These are phyloP conservation scores for Alternaria conjuncta DNA, from an alignment of 2,329 filamentous ascomycete genomes.

Conservation along the genomic window DNA sequence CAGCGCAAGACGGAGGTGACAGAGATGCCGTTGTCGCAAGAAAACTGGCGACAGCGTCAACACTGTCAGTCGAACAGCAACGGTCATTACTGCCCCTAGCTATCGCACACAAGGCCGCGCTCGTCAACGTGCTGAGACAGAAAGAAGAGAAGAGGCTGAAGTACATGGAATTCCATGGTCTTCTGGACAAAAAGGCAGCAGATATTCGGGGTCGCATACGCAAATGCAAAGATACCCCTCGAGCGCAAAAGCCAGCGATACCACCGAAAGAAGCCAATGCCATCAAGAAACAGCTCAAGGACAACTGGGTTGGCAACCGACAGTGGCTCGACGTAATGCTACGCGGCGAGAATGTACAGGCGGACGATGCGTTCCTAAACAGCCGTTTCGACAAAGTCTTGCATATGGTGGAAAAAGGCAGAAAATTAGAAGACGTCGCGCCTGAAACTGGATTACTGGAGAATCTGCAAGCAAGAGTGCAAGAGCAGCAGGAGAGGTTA, in stretches of 20 bases:
- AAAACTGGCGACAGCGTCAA: conserved; percentile 56
- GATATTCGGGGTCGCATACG: conserved; percentile 64
- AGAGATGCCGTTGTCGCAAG: conserved; percentile 52
- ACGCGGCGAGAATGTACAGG: conserved; percentile 65
- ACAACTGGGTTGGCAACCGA: conserved; percentile 80
- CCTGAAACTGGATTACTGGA: conserved; percentile 64
- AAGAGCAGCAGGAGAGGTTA: conserved; percentile 70
- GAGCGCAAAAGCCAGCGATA: conserved; percentile 37
- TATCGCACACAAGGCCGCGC: conserved; percentile 73
- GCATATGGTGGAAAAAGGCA: conserved; percentile 67
- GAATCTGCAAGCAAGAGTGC: conserved; percentile 73
- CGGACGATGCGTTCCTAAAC: conserved; percentile 68
- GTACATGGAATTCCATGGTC: conserved; percentile 68
- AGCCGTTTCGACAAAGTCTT: conserved; percentile 74
- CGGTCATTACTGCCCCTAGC: conserved; percentile 67
- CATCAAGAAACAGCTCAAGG: conserved; percentile 66
- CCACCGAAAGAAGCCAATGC: conserved; percentile 37
- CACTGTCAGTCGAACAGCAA: conserved; percentile 39
- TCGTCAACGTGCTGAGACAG: conserved; percentile 64
- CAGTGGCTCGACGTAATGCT: conserved; percentile 76
- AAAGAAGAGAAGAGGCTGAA: conserved; percentile 66
- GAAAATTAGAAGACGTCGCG: conserved; percentile 63
- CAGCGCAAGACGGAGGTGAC: conserved; percentile 54
- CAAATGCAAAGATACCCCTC: conserved; percentile 35
- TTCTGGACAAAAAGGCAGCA: conserved; percentile 69